Percentiles rank a stretch among this genome's conserved stretches.
phyloP scores from a whole-genome alignment of 441 rosid species.

The Dalechampia spathulata region DNA sequence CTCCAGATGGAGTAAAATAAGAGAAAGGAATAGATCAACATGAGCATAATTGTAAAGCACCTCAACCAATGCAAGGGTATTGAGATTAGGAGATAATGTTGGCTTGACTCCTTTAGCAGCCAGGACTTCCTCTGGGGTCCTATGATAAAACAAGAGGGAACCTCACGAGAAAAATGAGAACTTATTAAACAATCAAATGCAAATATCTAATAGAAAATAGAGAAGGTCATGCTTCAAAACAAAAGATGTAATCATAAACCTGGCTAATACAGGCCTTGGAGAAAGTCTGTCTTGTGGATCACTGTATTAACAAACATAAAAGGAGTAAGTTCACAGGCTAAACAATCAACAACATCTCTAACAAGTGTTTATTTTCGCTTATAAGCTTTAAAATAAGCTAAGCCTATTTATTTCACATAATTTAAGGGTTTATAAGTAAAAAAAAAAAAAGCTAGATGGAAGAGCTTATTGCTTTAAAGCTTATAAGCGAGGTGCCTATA shows the following conservation, averaged over 20 bases:
- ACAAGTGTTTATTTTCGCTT: no score
- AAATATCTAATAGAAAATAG: neutral
- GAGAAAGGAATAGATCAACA: neutral
- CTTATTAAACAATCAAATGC: slow-evolving; percentile 1
- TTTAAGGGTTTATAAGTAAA: no score
- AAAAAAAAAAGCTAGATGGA: no score
- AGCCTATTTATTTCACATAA: no score
- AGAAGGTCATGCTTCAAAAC: slow-evolving; percentile 9
- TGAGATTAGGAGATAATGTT: slow-evolving; percentile 81
- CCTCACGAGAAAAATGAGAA: slow-evolving; percentile 4
- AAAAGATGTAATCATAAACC: slow-evolving; percentile 34
- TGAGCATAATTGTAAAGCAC: slow-evolving; percentile 24
- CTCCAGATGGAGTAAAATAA: neutral
- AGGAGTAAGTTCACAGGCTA: slow-evolving; percentile 1
- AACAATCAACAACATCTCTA: neutral
- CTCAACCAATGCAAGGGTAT: slow-evolving; percentile 86
- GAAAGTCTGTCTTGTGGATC: slow-evolving; percentile 86
- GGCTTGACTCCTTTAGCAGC: slow-evolving; percentile 98
- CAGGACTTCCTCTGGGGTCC: slow-evolving; percentile 90
- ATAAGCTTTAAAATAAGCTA: no score
- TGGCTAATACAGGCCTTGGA: slow-evolving; percentile 89
- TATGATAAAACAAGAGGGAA: slow-evolving; percentile 16
- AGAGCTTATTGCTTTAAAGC: no score
- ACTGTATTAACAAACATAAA: slow-evolving; percentile 28
- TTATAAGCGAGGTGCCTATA: no score